A percentile compares a stretch with the other conserved stretches of the same genome.
phyloP scores from a whole-genome alignment of 176 grass and related monocot species.

The Metroxylon sagu region DNA sequence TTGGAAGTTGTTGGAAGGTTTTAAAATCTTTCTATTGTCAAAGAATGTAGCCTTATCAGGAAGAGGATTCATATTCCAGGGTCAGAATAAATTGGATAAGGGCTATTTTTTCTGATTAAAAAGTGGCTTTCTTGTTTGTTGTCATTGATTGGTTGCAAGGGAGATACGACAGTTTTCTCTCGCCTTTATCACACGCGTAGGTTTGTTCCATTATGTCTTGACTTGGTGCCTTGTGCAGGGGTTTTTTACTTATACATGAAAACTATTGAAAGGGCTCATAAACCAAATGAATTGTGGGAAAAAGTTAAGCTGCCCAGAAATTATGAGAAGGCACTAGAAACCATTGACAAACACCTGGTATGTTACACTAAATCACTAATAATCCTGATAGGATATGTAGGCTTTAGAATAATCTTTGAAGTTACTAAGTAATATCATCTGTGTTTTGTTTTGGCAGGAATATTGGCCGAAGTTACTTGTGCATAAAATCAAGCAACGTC shows the following conservation, averaged over 20 bases:
- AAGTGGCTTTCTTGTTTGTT: too few species aligned
- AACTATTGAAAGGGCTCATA: constrained; percentile 94
- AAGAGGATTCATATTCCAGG: too few species aligned
- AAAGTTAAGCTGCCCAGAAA: constrained; percentile 83
- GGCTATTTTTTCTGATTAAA: too few species aligned
- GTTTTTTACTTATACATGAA: constrained; percentile 97
- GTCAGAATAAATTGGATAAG: too few species aligned
- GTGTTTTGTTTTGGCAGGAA: constrained; percentile 39
- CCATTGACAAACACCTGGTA: constrained; percentile 81
- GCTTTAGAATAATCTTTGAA: too few species aligned
- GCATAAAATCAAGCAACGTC: constrained; percentile 85
- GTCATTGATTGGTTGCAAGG: too few species aligned
- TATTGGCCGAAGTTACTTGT: constrained; percentile 95
- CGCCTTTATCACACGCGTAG: not conserved
- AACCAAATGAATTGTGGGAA: constrained; percentile 90
- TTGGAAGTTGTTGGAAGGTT: too few species aligned
- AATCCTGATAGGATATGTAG: not conserved
- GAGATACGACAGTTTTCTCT: too few species aligned
- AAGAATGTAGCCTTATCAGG: too few species aligned
- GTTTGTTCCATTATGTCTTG: not conserved
- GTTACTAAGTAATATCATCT: not conserved
- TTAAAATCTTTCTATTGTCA: too few species aligned
- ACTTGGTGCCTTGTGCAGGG: constrained; percentile 31
- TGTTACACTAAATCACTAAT: constrained; percentile 9
- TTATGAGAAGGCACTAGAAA: constrained; percentile 82